Conservation (phyloP, 495 filamentous ascomycete genomes). For the Cudoniella acicularis region DNA sequence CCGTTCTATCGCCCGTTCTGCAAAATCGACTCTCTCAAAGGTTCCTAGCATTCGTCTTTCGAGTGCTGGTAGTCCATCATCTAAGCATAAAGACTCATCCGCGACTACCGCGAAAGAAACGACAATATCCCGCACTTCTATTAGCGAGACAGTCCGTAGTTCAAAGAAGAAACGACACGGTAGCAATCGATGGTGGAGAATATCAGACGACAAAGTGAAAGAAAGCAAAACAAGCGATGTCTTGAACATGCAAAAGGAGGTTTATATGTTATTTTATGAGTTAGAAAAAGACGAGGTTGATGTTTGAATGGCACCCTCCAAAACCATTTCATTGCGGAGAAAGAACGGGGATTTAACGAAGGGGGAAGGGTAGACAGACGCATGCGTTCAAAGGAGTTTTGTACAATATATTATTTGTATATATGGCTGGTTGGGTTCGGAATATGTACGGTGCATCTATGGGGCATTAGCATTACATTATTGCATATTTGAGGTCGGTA, state of each 20-base stretch:
- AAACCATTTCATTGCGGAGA: no score
- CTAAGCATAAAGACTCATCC: slow-evolving; percentile 6
- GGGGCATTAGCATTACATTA: no score
- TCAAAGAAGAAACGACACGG: slow-evolving; percentile 42
- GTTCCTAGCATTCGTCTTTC: slow-evolving; percentile 23
- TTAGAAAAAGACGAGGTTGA: slow-evolving; percentile 38
- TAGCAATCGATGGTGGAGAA: slow-evolving; percentile 90
- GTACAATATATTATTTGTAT: background rate
- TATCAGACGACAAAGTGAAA: slow-evolving; percentile 95
- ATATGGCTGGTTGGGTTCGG: background rate
- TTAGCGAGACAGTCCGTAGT: slow-evolving; percentile 10
- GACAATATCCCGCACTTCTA: background rate
- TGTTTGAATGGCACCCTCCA: no score
- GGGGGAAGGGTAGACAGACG: background rate
- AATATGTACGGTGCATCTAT: background rate
- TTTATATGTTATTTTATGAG: slow-evolving; percentile 96
- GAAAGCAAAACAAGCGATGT: slow-evolving; percentile 91
- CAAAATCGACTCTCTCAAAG: slow-evolving; percentile 37
- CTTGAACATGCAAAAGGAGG: slow-evolving; percentile 88
- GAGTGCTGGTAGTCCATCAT: background rate
- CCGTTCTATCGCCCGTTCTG: slow-evolving; percentile 40
- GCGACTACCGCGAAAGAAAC: background rate
- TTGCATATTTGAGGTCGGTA: background rate
- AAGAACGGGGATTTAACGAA: background rate
- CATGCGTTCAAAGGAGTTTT: background rate